Evolutionary conservation across 352 stramenopile species (phyloP), one percentile per base, ranked within the genome.

Genomic region (Phytophthora rubi): DNA sequence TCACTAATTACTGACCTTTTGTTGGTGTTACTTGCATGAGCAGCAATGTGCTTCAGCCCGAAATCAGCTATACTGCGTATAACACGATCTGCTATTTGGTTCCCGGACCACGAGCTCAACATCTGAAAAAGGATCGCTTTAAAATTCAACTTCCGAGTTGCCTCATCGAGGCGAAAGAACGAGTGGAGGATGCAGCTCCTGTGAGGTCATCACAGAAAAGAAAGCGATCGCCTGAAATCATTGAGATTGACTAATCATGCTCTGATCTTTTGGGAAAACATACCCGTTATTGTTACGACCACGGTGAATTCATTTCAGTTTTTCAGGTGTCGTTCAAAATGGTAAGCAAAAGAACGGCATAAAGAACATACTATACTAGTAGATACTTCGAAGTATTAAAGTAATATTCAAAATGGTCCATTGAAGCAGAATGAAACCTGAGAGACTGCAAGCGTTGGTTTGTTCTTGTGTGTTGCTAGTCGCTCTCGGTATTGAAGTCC

Each of bases 41-140:
- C 35, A 88, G 81, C 32, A 74, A 87, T 26, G 60, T 90, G 18
- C 47, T 93, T 30, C 79, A 90, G 42, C 81, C 81, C 7, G 85
- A 93, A 15, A 91, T 93, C 76, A 88, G 81, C 59, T 92, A 91
- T 63, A 92, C 85, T 2, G 79, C 85, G 10, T 93, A 92, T 69
- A 89, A 81, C 52, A 93, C 85, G 18, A 91, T 88, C 32, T 90
- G 83, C 59, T 93, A 93, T 62, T 47, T 93, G 9, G 81, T 88
- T 23, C 66, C 74, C 23, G 83, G 83, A 6, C 59, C 78, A 4
- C 71, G 68, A 45, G 76, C 81, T 56, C 75, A 75, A 8, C 77
- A 75, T 3, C 54, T 82, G 53, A 68, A 70, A 8, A 69, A 51
- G 23, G 57, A 64, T 65, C 39, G 58, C 8, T 69, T 73, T 65